A percentile compares a stretch with the other conserved stretches of the same genome.
Conservation (phyloP, 2,329 filamentous ascomycete species). For the Verruconis gallopava region DNA sequence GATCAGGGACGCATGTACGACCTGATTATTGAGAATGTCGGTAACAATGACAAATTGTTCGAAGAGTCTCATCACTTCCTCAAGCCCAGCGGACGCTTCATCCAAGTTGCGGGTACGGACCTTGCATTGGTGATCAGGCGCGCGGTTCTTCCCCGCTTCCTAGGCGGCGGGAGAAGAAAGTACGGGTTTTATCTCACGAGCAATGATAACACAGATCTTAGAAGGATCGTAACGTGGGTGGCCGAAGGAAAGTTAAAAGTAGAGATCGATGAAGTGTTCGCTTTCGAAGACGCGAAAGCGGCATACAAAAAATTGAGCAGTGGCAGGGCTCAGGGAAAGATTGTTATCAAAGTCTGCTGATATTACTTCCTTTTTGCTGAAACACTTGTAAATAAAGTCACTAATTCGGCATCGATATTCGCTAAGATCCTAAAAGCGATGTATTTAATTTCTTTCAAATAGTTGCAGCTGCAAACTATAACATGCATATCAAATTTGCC, state of each 20-base stretch:
- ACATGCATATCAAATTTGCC: no score
- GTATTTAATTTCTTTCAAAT: no score
- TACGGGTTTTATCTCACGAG: constrained; percentile 28
- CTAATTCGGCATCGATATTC: no score
- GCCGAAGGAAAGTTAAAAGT: constrained; percentile 44
- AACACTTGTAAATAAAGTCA: no score
- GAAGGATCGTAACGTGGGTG: constrained; percentile 41
- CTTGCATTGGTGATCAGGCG: constrained; percentile 24
- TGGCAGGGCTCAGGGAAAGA: constrained; percentile 44
- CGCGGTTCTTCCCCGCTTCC: constrained; percentile 30
- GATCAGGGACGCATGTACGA: constrained; percentile 37
- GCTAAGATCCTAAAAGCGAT: no score
- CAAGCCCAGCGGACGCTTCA: constrained; percentile 35
- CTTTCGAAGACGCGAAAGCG: constrained; percentile 38
- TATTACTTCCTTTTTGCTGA: neutral
- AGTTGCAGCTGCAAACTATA: no score
- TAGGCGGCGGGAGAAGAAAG: constrained; percentile 39
- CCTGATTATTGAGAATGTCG: constrained; percentile 47
- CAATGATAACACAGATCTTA: constrained; percentile 32
- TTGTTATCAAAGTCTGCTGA: constrained; percentile 31
- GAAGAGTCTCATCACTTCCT: constrained; percentile 40
- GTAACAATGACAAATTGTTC: constrained; percentile 38
- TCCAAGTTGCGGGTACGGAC: constrained; percentile 17
- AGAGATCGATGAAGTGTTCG: constrained; percentile 42
- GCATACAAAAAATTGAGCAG: constrained; percentile 47